Conservation (phyloP, 2,329 filamentous ascomycete species). For the Parafenestella ontariensis region DNA sequence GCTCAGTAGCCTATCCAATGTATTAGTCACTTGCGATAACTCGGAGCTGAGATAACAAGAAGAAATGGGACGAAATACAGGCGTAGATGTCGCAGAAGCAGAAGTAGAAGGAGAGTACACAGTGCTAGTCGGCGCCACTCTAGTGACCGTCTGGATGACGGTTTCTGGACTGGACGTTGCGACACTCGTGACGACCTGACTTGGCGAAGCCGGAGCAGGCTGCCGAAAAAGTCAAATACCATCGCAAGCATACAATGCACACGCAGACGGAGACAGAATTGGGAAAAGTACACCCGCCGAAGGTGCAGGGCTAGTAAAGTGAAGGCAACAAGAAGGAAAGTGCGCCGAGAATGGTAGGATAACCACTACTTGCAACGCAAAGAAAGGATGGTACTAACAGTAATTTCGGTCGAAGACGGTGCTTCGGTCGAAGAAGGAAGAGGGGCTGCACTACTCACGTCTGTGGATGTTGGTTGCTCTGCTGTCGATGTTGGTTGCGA, state of each 20-base stretch:
- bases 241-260: constrained; percentile 4
- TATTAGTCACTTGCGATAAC: constrained; percentile 18
- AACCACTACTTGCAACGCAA: constrained; percentile 24
- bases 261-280: neutral
- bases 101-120: constrained; percentile 12
- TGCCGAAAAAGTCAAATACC: constrained; percentile 45
- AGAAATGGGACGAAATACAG: constrained; percentile 2
- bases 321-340: constrained; percentile 3
- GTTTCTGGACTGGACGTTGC: constrained; percentile 33
- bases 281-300: neutral
- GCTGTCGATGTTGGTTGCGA: constrained; percentile 37
- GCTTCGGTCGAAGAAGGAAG: constrained; percentile 21
- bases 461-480: constrained; percentile 33
- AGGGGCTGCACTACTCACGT: constrained; percentile 33
- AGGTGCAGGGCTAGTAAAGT: constrained; percentile 1
- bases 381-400: constrained; percentile 39
- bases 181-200: constrained; percentile 26
- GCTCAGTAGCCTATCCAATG: constrained; percentile 9
- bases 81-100: constrained; percentile 8
- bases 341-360: constrained; percentile 6
- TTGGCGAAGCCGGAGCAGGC: constrained; percentile 43
- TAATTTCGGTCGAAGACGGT: constrained; percentile 23
- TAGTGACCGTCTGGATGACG: constrained; percentile 35
- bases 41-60: constrained; percentile 22
- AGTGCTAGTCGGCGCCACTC: constrained; percentile 24